A percentile compares a stretch with the other conserved stretches of the same genome.
Conservation (phyloP, 2,329 filamentous ascomycete species). For the Coccinonectria pachysandricola region DNA sequence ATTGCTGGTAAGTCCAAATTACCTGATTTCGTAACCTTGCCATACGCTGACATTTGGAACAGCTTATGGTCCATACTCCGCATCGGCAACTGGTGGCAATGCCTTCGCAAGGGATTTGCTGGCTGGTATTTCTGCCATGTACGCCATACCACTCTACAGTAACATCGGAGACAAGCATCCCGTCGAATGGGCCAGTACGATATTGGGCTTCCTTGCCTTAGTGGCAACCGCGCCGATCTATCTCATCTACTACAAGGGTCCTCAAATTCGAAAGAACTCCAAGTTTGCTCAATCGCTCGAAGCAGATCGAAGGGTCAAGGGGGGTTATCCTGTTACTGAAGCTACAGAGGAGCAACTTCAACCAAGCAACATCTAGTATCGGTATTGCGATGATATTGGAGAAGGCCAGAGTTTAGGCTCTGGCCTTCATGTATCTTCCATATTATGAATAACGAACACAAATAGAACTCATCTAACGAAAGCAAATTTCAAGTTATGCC, state of each 20-base stretch:
- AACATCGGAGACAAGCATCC: constrained; percentile 41
- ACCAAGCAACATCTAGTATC: neutral
- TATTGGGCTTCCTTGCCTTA: constrained; percentile 49
- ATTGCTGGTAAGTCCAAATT: neutral
- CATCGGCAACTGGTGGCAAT: constrained; percentile 63
- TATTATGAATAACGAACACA: too few relatives aligned
- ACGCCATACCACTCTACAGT: constrained; percentile 50
- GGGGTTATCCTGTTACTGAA: neutral
- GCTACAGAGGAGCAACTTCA: constrained; percentile 1
- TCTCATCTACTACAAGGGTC: constrained; percentile 53
- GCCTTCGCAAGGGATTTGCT: constrained; percentile 62
- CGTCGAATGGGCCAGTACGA: constrained; percentile 49
- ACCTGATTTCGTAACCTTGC: neutral
- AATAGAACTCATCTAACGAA: too few relatives aligned
- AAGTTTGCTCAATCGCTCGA: constrained; percentile 43
- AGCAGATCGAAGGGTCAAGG: neutral
- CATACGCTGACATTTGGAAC: neutral
- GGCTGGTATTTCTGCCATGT: constrained; percentile 57
- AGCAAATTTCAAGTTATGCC: too few relatives aligned
- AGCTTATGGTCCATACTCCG: constrained; percentile 60
- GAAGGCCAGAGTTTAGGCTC: neutral
- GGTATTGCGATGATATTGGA: neutral
- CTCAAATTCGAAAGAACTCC: constrained; percentile 44
- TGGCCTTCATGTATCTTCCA: too few relatives aligned
- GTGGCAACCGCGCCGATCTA: constrained; percentile 53